Percentiles rank a stretch among this genome's conserved stretches.
These are phyloP conservation scores for Agrostemma githago DNA, from an alignment of 148 eudicot species.

Conservation along the genomic window DNA sequence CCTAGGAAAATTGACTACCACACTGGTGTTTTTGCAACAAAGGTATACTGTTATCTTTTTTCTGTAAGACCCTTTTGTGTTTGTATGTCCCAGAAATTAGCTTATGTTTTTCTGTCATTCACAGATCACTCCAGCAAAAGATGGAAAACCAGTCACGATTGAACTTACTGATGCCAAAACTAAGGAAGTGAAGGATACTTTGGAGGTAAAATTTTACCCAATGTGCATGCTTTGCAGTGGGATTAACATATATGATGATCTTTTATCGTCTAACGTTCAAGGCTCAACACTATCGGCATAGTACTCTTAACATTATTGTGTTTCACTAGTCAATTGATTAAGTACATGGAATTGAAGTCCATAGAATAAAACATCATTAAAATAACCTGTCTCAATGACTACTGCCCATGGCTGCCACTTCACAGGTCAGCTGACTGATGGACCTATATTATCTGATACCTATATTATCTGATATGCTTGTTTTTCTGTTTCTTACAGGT, in stretches of 20 bases:
- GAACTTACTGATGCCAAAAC: constrained; percentile 99
- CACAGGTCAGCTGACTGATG: neutral
- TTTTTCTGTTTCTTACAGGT: constrained; percentile 41
- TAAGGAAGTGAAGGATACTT: constrained; percentile 74
- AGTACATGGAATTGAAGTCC: neutral
- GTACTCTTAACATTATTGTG: neutral
- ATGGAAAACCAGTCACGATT: constrained; percentile 94
- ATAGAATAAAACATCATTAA: neutral
- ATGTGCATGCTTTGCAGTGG: neutral
- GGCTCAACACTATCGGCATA: constrained; percentile 6
- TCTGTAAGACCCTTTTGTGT: neutral
- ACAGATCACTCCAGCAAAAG: constrained; percentile 97
- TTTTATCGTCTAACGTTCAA: neutral
- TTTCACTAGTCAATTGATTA: neutral
- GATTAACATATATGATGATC: neutral
- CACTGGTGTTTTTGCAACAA: constrained; percentile 99
- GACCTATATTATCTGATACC: neutral
- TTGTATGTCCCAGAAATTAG: constrained; percentile 6
- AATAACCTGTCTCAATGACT: neutral
- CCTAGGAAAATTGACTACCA: constrained; percentile 95
- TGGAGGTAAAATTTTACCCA: constrained; percentile 51
- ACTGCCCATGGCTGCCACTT: neutral
- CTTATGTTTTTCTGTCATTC: constrained; percentile 9
- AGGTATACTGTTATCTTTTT: constrained; percentile 40
- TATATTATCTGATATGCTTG: neutral